phyloP scores from a whole-genome alignment of 2,329 filamentous ascomycete genomes.

The Colletotrichum gigasporum region DNA sequence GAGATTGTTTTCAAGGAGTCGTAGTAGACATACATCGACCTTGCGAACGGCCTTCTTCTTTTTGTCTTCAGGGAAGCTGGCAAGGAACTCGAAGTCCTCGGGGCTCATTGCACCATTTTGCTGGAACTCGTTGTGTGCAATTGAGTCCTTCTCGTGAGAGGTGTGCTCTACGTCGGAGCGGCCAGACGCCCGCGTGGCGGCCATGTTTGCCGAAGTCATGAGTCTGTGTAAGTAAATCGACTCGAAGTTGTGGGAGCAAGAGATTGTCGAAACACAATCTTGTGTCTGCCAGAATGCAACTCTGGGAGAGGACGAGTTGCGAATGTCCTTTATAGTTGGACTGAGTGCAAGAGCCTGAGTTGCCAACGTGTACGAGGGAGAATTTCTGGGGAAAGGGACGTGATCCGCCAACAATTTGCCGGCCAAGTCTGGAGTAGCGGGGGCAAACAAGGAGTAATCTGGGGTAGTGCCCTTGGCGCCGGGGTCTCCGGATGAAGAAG shows the following conservation, averaged over 20 bases:
- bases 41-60: slow-evolving; percentile 42
- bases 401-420: not conserved
- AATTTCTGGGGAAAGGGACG: not conserved
- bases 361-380: not conserved
- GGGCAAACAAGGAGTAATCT: not conserved
- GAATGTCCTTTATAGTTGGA: slow-evolving; percentile 13
- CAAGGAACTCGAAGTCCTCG: slow-evolving; percentile 43
- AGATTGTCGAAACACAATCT: not conserved
- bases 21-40: slow-evolving; percentile 37
- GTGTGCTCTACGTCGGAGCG: slow-evolving; percentile 37
- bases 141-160: slow-evolving; percentile 36
- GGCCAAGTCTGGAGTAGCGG: slow-evolving; percentile 6
- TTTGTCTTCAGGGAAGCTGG: slow-evolving; percentile 40
- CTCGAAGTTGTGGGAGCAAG: not conserved
- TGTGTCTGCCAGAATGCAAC: too few relatives aligned
- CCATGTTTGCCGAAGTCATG: slow-evolving; percentile 21
- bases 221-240: not conserved
- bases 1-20: not conserved
- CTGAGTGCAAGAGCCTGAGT: not conserved
- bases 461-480: slow-evolving; percentile 9
- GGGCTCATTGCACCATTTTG: slow-evolving; percentile 27
- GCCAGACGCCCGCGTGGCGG: slow-evolving; percentile 9
- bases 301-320: too few relatives aligned
- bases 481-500: not conserved
- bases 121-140: slow-evolving; percentile 36